Conservation (phyloP, 2,329 filamentous ascomycete genomes). For the Verticillium nonalfalfae region DNA sequence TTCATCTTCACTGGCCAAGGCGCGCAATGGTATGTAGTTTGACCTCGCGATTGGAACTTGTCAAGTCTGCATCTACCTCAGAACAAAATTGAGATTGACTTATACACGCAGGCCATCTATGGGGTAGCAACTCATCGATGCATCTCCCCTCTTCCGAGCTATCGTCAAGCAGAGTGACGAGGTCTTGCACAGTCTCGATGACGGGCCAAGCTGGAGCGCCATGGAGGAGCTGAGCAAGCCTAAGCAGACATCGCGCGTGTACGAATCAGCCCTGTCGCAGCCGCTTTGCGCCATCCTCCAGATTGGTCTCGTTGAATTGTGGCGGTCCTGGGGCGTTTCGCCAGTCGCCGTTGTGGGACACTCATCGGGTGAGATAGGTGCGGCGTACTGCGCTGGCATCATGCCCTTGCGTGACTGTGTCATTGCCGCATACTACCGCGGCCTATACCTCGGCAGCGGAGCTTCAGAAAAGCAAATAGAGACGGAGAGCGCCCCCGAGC, state of each 20-base stretch:
- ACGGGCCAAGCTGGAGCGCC: too few relatives aligned
- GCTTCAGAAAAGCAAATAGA: too few relatives aligned
- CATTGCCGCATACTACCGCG: neutral
- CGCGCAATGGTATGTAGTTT: conserved; percentile 12
- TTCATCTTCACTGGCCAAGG: conserved; percentile 15
- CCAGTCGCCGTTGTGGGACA: conserved; percentile 26
- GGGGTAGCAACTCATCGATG: too few relatives aligned
- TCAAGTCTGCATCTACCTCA: neutral
- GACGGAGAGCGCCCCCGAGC: too few relatives aligned
- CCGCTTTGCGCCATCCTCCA: conserved; percentile 36
- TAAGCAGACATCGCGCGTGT: too few relatives aligned
- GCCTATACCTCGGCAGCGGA: neutral
- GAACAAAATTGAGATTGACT: too few relatives aligned
- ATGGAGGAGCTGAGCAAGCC: neutral
- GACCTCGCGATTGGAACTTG: neutral
- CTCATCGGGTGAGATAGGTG: conserved; percentile 31
- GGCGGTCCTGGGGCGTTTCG: conserved; percentile 19
- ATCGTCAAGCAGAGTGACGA: too few relatives aligned
- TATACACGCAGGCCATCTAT: too few relatives aligned
- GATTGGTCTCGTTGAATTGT: conserved; percentile 29
- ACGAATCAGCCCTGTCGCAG: conserved; percentile 16
- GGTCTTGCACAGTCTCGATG: too few relatives aligned
- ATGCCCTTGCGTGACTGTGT: neutral
- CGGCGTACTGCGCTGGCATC: conserved; percentile 20
- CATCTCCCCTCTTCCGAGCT: neutral